Evolutionary conservation across 2,329 filamentous ascomycete genomes (phyloP), one percentile per base, ranked within the genome.

Genomic region (Colletotrichum sp.): DNA sequence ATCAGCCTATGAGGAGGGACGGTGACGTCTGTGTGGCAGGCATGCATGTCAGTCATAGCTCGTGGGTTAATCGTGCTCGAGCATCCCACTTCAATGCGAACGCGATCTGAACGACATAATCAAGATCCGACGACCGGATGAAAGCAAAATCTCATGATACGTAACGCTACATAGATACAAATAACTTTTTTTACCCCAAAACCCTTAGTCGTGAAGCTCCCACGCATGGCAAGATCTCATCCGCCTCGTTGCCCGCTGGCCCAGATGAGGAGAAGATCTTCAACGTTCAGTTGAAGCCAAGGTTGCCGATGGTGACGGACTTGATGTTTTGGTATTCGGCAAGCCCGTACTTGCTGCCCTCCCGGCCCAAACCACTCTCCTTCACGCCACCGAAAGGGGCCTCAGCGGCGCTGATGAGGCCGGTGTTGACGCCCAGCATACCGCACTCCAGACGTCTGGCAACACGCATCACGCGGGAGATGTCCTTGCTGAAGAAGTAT

Each of bases 401-500:
- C 79, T 84, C 83, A 12, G 83, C 80, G 15, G 82, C 82, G 60
- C 80, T 83, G 73, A 83, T 83, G 75, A 82, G 82, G 59, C 82
- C 83, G 4, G 82, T 83, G 69, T 84, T 84, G 70, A 85, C 72
- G 15, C 83, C 83, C 67, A 85, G 79, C 83, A 85, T 85, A 15
- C 84, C 83, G 18, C 82, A 84, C 69, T 93, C 89, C 36, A 93
- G 83, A 24, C 83, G 85, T 77, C 88, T 87, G 28, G 86, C 85
- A 34, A 89, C 82, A 34, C 86, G 82, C 83, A 85, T 87, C 21
- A 84, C 80, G 5, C 87, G 79, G 57, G 83, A 82, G n/a, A 86
- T 79, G 78, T 88, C 82, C 75, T 83, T 82, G 60, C 84, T 93
- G 84, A 92, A 95, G 84, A 94, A 94, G 84, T 95, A 95, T 4